Percentiles rank a stretch among this genome's conserved stretches.
These are phyloP conservation scores for Microsporum audouinii DNA, from an alignment of 2,329 filamentous ascomycete genomes.

Conservation along the genomic window DNA sequence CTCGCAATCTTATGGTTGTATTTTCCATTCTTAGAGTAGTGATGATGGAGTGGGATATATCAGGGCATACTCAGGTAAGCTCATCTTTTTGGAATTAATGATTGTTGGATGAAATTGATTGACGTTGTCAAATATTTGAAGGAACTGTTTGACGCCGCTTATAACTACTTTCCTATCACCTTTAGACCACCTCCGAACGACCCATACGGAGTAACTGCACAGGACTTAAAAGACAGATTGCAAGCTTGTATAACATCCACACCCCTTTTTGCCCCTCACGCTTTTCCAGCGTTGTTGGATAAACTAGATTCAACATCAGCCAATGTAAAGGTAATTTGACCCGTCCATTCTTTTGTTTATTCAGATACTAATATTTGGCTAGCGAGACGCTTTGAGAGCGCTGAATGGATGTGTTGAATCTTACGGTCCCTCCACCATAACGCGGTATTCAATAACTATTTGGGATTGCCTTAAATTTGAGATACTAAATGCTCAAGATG, in stretches of 20 bases:
- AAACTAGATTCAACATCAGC: conserved; percentile 58
- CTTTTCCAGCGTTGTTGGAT: conserved; percentile 56
- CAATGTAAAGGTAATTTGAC: conserved; percentile 49
- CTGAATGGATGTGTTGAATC: conserved; percentile 48
- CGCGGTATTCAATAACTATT: conserved; percentile 51
- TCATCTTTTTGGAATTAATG: not conserved
- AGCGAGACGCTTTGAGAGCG: conserved; percentile 55
- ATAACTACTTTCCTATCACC: conserved; percentile 62
- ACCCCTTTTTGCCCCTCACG: conserved; percentile 51
- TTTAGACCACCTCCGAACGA: conserved; percentile 59
- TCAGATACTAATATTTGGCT: conserved; percentile 15
- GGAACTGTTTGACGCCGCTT: conserved; percentile 54
- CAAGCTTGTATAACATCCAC: conserved; percentile 54
- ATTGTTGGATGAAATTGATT: not conserved
- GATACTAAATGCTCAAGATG: conserved; percentile 55
- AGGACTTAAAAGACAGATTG: conserved; percentile 54
- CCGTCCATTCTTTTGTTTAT: not conserved
- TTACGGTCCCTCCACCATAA: conserved; percentile 49
- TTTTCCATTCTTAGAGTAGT: conserved; percentile 57
- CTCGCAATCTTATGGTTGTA: conserved; percentile 57
- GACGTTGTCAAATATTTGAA: conserved; percentile 11
- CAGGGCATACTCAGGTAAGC: conserved; percentile 46
- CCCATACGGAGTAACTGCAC: conserved; percentile 57
- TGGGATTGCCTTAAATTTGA: conserved; percentile 62
- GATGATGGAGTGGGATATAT: conserved; percentile 57